A percentile compares a stretch with the other conserved stretches of the same genome.
phyloP scores from a whole-genome alignment of 73 alveolate species.

The Paramecium primaurelia region DNA sequence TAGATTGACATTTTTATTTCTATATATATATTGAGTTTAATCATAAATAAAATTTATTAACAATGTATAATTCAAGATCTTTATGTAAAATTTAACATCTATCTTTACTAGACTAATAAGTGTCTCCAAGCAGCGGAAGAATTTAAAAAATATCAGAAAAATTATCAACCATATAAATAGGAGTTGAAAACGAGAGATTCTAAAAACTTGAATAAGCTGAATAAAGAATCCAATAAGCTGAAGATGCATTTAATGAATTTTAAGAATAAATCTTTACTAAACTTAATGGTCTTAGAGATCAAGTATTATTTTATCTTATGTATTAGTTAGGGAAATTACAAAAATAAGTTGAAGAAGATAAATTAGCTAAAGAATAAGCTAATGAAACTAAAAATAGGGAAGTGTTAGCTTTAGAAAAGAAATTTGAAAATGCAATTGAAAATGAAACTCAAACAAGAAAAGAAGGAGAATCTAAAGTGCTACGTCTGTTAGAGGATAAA shows the following conservation, averaged over 20 bases:
- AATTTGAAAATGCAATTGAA: constrained; percentile 63
- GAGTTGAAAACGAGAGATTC: constrained; percentile 53
- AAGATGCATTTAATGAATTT: constrained; percentile 67
- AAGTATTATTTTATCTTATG: background rate
- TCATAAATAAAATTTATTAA: background rate
- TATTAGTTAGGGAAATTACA: constrained; percentile 37
- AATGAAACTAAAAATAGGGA: constrained; percentile 66
- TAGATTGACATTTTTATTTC: background rate
- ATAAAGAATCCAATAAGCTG: constrained; percentile 63
- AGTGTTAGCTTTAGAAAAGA: constrained; percentile 55
- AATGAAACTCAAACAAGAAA: constrained; percentile 63
- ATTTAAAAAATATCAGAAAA: constrained; percentile 55
- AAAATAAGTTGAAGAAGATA: constrained; percentile 71
- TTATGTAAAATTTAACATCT: background rate
- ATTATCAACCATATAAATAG: constrained; percentile 43
- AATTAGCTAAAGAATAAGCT: constrained; percentile 62
- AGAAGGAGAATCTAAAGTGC: constrained; percentile 64
- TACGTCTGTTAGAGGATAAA: constrained; percentile 63
- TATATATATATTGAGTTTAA: background rate
- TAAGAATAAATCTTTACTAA: constrained; percentile 59
- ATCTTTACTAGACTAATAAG: background rate
- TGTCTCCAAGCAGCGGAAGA: constrained; percentile 52
- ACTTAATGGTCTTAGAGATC: constrained; percentile 55
- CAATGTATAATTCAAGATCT: constrained; percentile 27
- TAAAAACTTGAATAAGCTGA: constrained; percentile 64